A percentile compares a stretch with the other conserved stretches of the same genome.
These are phyloP conservation scores for Iberis amara DNA, from an alignment of 441 rosid genomes.

Conservation along the genomic window DNA sequence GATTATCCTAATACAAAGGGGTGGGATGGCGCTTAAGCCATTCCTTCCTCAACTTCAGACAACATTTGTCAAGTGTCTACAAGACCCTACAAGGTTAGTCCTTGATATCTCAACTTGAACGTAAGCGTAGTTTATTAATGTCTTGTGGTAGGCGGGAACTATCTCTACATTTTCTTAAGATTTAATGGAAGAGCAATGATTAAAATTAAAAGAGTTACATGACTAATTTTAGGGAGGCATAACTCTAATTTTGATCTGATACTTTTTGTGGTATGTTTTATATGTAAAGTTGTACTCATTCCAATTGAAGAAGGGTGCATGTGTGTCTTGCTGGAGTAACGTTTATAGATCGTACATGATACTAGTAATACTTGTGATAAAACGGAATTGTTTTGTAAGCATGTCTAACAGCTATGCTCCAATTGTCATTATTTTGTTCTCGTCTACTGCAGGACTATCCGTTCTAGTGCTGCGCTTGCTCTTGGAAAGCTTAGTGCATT, in stretches of 20 bases:
- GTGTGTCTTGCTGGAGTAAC: not conserved
- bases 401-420: conserved; percentile 4
- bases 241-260: not conserved
- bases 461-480: conserved; percentile 96
- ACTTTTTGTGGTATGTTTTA: not conserved
- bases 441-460: conserved; percentile 64
- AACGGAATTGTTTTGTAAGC: conserved; percentile 1
- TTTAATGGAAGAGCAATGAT: not conserved
- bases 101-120: conserved; percentile 7
- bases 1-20: conserved; percentile 75
- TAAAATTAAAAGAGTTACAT: not conserved
- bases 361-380: not conserved
- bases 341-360: too few species aligned
- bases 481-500: conserved; percentile 98
- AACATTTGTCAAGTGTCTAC: conserved; percentile 90
- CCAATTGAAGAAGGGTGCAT: not conserved
- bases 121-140: not conserved
- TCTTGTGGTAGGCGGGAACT: conserved; percentile 2
- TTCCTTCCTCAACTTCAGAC: conserved; percentile 99
- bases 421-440: not conserved
- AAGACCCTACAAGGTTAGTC: conserved; percentile 82
- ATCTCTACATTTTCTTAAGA: not conserved
- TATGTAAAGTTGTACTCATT: not conserved
- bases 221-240: not conserved
- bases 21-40: conserved; percentile 86